Conservation (phyloP, 768 basidiomycete species). For the Rhizopogon salebrosus region DNA sequence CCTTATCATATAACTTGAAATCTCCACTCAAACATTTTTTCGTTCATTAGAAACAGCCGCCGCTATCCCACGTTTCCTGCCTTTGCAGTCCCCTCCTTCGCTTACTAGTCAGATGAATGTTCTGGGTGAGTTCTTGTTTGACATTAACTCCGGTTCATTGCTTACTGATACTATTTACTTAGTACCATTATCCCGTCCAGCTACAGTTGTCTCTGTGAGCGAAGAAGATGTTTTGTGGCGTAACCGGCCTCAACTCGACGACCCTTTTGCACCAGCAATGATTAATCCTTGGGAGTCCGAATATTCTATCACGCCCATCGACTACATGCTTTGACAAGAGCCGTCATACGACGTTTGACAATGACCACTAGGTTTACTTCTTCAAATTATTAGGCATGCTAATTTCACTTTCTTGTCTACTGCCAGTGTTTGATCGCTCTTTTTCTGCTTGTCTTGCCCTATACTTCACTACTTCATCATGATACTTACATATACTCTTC, state of each 20-base stretch:
- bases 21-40: neutral
- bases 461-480: neutral
- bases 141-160: no score
- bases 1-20: neutral
- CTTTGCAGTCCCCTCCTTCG: neutral
- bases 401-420: neutral
- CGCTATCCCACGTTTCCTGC: neutral
- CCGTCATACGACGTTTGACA: no score
- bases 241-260: neutral
- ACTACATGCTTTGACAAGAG: neutral
- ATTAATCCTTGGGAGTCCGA: neutral
- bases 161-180: no score
- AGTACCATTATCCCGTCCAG: neutral
- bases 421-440: neutral
- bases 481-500: neutral
- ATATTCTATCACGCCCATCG: neutral
- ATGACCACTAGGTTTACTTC: no score
- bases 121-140: neutral
- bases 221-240: neutral
- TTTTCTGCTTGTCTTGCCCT: neutral
- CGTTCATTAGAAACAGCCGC: neutral
- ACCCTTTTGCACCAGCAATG: neutral
- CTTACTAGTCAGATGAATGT: neutral
- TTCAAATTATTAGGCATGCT: no score
- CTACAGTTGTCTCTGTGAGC: neutral